Percentiles rank a stretch among this genome's conserved stretches.
phyloP scores from a whole-genome alignment of 2,329 filamentous ascomycete genomes.

The Xylariaceae sp. region DNA sequence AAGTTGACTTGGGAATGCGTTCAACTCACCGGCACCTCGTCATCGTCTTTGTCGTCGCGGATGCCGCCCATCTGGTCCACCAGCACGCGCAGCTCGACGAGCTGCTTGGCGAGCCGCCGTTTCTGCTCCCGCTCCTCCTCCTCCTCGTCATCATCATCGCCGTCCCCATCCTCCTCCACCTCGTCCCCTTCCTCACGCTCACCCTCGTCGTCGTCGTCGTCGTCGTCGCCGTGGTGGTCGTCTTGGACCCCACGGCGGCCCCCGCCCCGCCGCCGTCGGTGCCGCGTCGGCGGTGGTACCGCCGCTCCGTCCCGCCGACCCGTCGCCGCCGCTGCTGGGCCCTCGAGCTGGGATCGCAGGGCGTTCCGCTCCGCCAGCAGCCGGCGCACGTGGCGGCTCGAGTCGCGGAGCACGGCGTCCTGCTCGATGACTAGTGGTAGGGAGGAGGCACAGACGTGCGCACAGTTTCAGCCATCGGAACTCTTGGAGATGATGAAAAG shows the following conservation, averaged over 20 bases:
- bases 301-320: not conserved
- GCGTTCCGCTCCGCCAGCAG: constrained; percentile 10
- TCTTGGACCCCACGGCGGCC: no score
- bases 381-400: constrained; percentile 7
- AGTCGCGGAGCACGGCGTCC: constrained; percentile 10
- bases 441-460: no score
- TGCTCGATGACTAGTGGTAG: constrained; percentile 12
- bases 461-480: no score
- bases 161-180: not conserved
- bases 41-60: not conserved
- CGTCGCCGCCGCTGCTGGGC: not conserved
- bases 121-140: constrained; percentile 1
- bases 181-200: not conserved
- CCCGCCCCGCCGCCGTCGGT: not conserved
- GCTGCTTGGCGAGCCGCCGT: constrained; percentile 6
- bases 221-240: not conserved
- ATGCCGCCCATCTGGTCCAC: constrained; percentile 8
- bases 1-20: no score
- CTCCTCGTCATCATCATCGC: not conserved
- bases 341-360: constrained; percentile 7
- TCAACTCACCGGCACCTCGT: no score
- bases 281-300: not conserved
- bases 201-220: not conserved
- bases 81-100: constrained; percentile 10
- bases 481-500: no score